Evolutionary conservation across 495 filamentous ascomycete genomes (phyloP).

Genomic region (Physcia stellaris): DNA sequence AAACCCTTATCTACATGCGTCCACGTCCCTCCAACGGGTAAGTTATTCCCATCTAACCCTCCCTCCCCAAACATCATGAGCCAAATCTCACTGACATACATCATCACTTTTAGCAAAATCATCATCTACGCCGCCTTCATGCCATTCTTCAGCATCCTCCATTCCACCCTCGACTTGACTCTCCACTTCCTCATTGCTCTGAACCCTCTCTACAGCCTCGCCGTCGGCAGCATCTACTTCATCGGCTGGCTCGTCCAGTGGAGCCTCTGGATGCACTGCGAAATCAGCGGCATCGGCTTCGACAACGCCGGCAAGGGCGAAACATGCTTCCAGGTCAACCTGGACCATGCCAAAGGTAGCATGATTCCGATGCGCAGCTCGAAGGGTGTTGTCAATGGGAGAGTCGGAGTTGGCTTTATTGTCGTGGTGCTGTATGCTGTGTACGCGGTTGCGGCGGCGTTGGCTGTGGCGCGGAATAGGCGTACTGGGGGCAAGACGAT

Average conservation of each 20-base stretch:
- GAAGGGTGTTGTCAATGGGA: not conserved
- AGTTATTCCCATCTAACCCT: not conserved
- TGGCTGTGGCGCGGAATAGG: slow-evolving; percentile 1
- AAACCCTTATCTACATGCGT: slow-evolving; percentile 1
- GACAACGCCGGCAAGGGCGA: slow-evolving; percentile 2
- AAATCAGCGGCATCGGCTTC: slow-evolving; percentile 3
- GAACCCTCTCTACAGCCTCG: slow-evolving; percentile 3
- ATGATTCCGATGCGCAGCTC: not conserved
- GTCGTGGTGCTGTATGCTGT: slow-evolving; percentile 1
- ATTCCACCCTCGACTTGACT: slow-evolving; percentile 8
- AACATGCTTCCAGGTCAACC: slow-evolving; percentile 1
- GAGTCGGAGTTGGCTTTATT: not conserved
- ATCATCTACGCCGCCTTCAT: slow-evolving; percentile 4
- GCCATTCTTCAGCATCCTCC: slow-evolving; percentile 13
- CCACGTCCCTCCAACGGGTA: slow-evolving; percentile 1
- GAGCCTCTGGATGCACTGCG: slow-evolving; percentile 5
- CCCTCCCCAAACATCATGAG: not conserved
- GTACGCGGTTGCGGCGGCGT: not conserved
- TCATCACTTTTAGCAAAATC: slow-evolving; percentile 1
- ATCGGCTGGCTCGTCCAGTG: slow-evolving; percentile 5
- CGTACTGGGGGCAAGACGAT: not conserved
- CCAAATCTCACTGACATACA: too few relatives aligned
- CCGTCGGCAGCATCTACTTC: slow-evolving; percentile 2
- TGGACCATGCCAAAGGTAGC: not conserved
- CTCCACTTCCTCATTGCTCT: slow-evolving; percentile 1